Evolutionary conservation across 2,329 filamentous ascomycete species (phyloP).

Genomic region (Cladorrhinum sp.): DNA sequence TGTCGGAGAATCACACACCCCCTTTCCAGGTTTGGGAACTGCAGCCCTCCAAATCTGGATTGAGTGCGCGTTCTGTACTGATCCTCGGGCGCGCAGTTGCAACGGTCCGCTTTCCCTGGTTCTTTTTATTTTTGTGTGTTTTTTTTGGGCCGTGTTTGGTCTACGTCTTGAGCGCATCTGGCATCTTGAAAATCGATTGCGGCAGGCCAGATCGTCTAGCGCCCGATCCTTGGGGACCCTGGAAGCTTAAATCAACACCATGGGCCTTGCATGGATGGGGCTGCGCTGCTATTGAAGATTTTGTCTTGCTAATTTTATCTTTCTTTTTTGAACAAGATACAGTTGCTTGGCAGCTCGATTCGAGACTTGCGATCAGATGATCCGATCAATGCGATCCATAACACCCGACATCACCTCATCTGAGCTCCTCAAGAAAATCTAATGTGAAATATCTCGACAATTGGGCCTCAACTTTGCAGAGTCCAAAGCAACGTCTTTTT

Average conservation of each 20-base stretch:
- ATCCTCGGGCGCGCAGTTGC: conserved; percentile 2
- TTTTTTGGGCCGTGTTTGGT: neutral
- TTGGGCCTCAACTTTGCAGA: neutral
- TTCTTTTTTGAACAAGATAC: no score
- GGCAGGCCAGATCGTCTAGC: conserved; percentile 10
- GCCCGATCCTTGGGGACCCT: conserved; percentile 4
- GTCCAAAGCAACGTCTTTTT: conserved; percentile 4
- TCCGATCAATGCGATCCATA: neutral
- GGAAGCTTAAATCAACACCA: conserved; percentile 7
- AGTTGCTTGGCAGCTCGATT: neutral
- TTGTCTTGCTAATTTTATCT: no score
- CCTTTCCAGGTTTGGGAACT: neutral
- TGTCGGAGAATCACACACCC: neutral
- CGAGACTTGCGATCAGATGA: neutral
- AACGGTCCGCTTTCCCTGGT: conserved; percentile 1
- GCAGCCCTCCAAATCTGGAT: neutral
- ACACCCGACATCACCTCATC: neutral
- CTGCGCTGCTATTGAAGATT: no score
- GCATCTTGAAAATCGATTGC: neutral
- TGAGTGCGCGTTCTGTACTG: neutral
- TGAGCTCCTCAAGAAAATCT: neutral
- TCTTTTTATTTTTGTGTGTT: no score
- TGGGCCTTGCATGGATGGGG: neutral
- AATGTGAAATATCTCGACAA: neutral
- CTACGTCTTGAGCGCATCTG: neutral